A percentile compares a stretch with the other conserved stretches of the same genome.
Evolutionary conservation across 305 asterid species (phyloP).

Genomic region (Fraxinus floribunda): DNA sequence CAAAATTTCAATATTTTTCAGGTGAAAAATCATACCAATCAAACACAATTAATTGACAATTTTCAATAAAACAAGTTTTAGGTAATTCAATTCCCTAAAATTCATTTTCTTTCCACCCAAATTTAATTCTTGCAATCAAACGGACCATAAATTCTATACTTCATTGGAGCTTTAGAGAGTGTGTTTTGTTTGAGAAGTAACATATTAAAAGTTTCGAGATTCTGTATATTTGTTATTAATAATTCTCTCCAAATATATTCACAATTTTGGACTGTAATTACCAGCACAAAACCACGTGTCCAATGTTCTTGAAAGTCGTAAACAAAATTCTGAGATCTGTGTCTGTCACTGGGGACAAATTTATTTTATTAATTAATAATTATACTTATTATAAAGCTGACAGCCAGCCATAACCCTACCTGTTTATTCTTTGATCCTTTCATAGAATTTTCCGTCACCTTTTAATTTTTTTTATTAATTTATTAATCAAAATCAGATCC

Average conservation of each 20-base stretch:
- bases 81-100: no score
- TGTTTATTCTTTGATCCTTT: conserved; percentile 21
- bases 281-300: background rate
- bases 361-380: background rate
- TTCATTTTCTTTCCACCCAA: no score
- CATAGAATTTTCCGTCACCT: conserved; percentile 25
- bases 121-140: no score
- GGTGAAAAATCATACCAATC: no score
- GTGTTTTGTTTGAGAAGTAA: background rate
- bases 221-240: no score
- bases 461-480: background rate
- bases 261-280: conserved; percentile 16
- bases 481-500: background rate
- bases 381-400: conserved; percentile 2
- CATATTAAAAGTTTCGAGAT: background rate
- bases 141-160: no score
- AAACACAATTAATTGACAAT: no score
- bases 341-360: conserved; percentile 23
- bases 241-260: conserved; percentile 8
- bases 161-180: background rate
- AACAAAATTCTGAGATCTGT: conserved; percentile 13
- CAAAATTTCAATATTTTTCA: no score
- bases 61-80: no score
- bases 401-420: conserved; percentile 23
- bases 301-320: background rate